Evolutionary conservation across 192 early-diverging fungal species (phyloP).

Genomic region (Coemansia asiatica): DNA sequence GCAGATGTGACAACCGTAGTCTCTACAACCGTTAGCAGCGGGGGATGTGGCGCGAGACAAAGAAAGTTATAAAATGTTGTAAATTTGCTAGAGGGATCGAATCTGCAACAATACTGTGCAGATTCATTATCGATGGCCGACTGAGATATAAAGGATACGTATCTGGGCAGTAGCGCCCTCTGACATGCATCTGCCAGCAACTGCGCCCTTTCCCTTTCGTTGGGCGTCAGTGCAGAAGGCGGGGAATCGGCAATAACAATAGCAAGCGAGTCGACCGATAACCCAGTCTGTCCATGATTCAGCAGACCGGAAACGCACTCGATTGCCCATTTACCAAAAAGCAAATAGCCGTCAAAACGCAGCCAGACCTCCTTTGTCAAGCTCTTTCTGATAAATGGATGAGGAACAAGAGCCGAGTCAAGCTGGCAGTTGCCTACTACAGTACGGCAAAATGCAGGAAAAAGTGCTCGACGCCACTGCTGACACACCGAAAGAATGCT

Average conservation of each 20-base stretch:
- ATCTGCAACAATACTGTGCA: neutral
- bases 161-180: neutral
- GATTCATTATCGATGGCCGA: neutral
- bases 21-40: neutral
- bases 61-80: neutral
- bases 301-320: neutral
- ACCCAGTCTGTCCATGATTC: neutral
- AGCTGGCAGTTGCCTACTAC: neutral
- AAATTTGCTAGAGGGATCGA: neutral
- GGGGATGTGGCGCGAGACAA: neutral
- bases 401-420: neutral
- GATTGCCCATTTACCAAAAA: slow-evolving; percentile 3
- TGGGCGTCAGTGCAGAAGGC: neutral
- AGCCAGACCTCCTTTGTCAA: neutral
- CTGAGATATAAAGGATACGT: neutral
- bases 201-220: neutral
- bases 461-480: neutral
- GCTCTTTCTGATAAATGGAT: neutral
- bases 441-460: neutral
- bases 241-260: slow-evolving; percentile 3
- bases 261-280: neutral
- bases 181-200: neutral
- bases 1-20: neutral
- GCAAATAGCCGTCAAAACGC: slow-evolving; percentile 2
- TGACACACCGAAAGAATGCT: neutral